These are phyloP conservation scores for Chlamydomonas schloesseri DNA, from an alignment of 139 green algal genomes.

Conservation along the genomic window DNA sequence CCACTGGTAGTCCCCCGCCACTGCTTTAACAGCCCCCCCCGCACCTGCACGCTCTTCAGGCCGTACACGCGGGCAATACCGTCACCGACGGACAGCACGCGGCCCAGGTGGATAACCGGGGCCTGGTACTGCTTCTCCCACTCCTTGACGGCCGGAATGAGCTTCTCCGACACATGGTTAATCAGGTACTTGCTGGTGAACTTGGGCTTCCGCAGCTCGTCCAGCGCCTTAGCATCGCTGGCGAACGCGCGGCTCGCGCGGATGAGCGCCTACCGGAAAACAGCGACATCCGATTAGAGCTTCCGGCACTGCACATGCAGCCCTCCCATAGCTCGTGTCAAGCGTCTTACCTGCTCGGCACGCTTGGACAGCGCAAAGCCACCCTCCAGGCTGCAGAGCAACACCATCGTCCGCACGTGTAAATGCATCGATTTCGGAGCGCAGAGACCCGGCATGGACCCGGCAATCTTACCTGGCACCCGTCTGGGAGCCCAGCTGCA, in stretches of 20 bases:
- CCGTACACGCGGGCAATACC: constrained; percentile 94
- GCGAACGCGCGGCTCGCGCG: constrained; percentile 41
- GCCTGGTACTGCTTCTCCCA: constrained; percentile 78
- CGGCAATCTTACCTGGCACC: constrained; percentile 9
- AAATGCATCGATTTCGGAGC: not conserved
- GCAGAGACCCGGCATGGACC: not conserved
- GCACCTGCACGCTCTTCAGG: constrained; percentile 83
- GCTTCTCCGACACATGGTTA: constrained; percentile 71
- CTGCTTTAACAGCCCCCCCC: no score
- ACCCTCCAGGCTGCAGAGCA: constrained; percentile 31
- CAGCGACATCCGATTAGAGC: not conserved
- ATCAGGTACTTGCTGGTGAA: constrained; percentile 80
- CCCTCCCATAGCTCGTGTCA: not conserved
- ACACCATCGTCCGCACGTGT: constrained; percentile 18
- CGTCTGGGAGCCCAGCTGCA: constrained; percentile 28
- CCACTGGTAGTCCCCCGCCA: no score
- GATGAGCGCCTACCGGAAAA: constrained; percentile 21
- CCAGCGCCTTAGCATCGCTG: constrained; percentile 60
- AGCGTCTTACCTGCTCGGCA: constrained; percentile 25
- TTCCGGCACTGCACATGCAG: not conserved
- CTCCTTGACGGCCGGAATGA: constrained; percentile 71
- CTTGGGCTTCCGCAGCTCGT: constrained; percentile 72
- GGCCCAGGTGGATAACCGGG: constrained; percentile 80
- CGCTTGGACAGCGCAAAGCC: constrained; percentile 34
- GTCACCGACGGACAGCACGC: constrained; percentile 91